Conservation (phyloP, 192 early-diverging fungal genomes). For the Mortierella hygrophila region DNA sequence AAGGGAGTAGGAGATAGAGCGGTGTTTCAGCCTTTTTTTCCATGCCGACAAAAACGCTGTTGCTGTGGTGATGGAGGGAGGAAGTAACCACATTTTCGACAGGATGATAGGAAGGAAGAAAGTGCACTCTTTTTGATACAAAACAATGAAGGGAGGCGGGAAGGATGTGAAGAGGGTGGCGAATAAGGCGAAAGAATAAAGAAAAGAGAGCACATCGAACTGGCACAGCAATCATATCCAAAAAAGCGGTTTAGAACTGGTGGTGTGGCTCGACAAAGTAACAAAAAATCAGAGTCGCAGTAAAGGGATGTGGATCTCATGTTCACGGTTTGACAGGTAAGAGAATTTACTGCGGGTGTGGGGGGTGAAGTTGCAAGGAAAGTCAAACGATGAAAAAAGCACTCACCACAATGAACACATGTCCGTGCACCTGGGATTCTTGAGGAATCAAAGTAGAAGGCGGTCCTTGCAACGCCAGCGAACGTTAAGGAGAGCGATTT, state of each 20-base stretch:
- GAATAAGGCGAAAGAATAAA: neutral
- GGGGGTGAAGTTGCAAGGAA: neutral
- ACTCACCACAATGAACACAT: slow-evolving; percentile 14
- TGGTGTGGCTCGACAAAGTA: neutral
- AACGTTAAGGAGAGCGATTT: slow-evolving; percentile 32
- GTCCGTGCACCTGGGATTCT: slow-evolving; percentile 31
- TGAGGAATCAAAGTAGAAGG: slow-evolving; percentile 30
- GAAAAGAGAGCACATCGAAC: neutral
- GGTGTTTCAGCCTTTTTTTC: neutral
- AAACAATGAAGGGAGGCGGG: too few species aligned
- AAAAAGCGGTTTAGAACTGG: neutral
- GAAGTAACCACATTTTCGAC: neutral
- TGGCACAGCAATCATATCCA: neutral
- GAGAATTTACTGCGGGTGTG: neutral
- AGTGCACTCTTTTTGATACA: neutral
- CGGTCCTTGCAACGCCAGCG: slow-evolving; percentile 27
- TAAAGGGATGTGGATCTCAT: neutral
- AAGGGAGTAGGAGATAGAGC: neutral
- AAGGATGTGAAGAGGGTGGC: neutral
- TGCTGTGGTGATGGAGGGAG: neutral
- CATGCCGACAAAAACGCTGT: neutral
- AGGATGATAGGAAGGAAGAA: neutral
- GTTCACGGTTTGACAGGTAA: neutral
- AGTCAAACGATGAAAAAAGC: neutral
- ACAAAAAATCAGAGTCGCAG: neutral